Conservation (phyloP, 805 yeast genomes). For the Metschnikowia noctiluminum region DNA sequence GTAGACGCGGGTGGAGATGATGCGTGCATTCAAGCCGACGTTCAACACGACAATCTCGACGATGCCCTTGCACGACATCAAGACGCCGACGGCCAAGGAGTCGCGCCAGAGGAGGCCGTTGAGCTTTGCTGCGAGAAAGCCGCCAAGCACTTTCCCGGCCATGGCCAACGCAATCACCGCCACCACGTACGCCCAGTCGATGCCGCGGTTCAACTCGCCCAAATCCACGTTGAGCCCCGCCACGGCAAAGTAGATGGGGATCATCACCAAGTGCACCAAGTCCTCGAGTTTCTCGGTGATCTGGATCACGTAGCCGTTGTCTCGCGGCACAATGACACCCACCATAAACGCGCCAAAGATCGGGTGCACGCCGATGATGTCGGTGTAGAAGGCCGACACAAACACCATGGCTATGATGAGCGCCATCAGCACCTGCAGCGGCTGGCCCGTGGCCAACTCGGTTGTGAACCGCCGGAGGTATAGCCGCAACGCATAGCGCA, state of each 20-base stretch:
- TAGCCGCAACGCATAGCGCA: slow-evolving; percentile 46
- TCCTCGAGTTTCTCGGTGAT: slow-evolving; percentile 77
- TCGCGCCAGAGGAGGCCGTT: slow-evolving; percentile 71
- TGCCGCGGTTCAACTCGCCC: slow-evolving; percentile 59
- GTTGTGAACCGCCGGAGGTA: slow-evolving; percentile 46
- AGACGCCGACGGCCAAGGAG: slow-evolving; percentile 68
- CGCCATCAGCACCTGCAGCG: slow-evolving; percentile 60
- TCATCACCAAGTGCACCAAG: slow-evolving; percentile 63
- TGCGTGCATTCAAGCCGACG: slow-evolving; percentile 69
- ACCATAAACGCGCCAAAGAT: slow-evolving; percentile 82
- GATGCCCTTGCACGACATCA: slow-evolving; percentile 88
- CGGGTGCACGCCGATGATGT: slow-evolving; percentile 82
- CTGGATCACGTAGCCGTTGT: slow-evolving; percentile 65
- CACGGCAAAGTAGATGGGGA: slow-evolving; percentile 76
- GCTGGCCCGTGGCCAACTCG: slow-evolving; percentile 56
- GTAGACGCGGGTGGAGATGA: slow-evolving; percentile 60
- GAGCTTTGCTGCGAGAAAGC: slow-evolving; percentile 58
- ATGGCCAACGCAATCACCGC: slow-evolving; percentile 68
- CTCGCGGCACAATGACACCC: slow-evolving; percentile 74
- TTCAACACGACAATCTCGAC: slow-evolving; percentile 79
- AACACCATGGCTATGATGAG: slow-evolving; percentile 55
- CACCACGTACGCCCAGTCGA: slow-evolving; percentile 75
- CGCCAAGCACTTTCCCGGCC: slow-evolving; percentile 65
- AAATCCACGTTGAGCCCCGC: slow-evolving; percentile 73
- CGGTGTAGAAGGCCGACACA: slow-evolving; percentile 72